Base-by-base conservation (phyloP, 352 stramenopile genomes). In the Globisporangium ultimum region DNA sequence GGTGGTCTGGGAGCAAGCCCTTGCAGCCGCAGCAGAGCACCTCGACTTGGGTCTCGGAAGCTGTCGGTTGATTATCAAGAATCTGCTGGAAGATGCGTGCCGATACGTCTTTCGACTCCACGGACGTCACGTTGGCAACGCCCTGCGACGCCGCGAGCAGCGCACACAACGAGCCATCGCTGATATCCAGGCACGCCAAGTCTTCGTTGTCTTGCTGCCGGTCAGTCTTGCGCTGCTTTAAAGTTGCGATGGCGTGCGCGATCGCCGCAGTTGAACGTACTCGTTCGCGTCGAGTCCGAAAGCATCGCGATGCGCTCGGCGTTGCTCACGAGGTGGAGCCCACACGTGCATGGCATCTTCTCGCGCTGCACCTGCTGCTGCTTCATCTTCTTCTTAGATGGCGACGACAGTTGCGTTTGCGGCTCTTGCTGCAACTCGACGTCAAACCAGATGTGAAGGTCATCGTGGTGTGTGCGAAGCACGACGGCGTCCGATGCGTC, bases 31-130 rank as follows among this genome's bases (percentile, higher is more conserved):
- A 85, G 55, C 74, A 81, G 12, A 91, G 66, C n/a, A 90, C 74
- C 21, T 86, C 66, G 0, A 74, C 68, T 38, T 89, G 68, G 0
- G 63, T 41, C 2, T 63, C 59, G 36, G n/a, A 32, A 24, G 18
- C 12, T 40, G 14, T 18, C 22, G 48, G 17, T 48, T 93, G 88
- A 56, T 71, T 73, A 3, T 66, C 68, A 56, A 87, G 58, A 55
- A 93, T 71, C 60, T 93, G 84, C 58, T 86, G 55, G 53, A 82
- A 91, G 43, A 93, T 89, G 11, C 80, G 76, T 6, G 81, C 77
- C 15, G 84, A 93, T 6, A 93, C 79, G 45, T 89, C 76, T 63
- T 93, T 93, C 41, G 79, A 90, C 60, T 93, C 84, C 60, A 93
- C 79, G 1, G 76, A 89, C 12, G 84, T 88, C 18, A 88, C 78